These are phyloP conservation scores for Saturnispora halmiae DNA, from an alignment of 805 yeast genomes.

Conservation along the genomic window DNA sequence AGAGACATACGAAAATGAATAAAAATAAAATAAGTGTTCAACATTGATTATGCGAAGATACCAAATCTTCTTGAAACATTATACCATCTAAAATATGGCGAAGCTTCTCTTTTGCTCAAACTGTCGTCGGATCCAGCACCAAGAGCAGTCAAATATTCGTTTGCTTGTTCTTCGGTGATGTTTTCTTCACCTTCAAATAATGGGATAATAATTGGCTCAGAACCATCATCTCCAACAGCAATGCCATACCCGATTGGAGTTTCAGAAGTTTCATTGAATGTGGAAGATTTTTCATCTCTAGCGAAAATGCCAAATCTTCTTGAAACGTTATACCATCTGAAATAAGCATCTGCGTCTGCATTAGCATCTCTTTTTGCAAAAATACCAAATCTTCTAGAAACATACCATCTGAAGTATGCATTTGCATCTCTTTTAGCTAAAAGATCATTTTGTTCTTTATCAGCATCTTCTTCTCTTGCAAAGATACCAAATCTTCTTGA, in stretches of 20 bases:
- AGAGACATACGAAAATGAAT: too few relatives aligned
- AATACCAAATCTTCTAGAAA: constrained; percentile 9
- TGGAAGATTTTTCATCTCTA: constrained; percentile 1
- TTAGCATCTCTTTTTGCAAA: constrained; percentile 7
- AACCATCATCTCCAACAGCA: not conserved
- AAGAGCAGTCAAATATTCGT: constrained; percentile 3
- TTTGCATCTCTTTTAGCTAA: constrained; percentile 4
- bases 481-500: constrained; percentile 8
- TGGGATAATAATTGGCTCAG: constrained; percentile 1
- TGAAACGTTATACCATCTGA: constrained; percentile 9
- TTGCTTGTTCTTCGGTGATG: constrained; percentile 8
- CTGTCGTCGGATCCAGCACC: not conserved
- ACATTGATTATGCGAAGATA: constrained; percentile 1
- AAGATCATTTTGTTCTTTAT: not conserved
- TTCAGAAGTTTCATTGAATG: not conserved
- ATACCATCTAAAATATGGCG: constrained; percentile 4
- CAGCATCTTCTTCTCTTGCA: not conserved
- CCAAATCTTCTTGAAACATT: constrained; percentile 7
- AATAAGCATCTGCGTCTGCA: not conserved
- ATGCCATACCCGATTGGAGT: constrained; percentile 7
- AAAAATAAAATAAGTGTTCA: not conserved
- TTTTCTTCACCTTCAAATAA: constrained; percentile 8
- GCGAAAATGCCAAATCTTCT: constrained; percentile 10
- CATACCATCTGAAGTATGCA: constrained; percentile 8
- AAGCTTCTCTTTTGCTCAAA: constrained; percentile 1